A percentile compares a stretch with the other conserved stretches of the same genome.
Conservation (phyloP, 2,329 filamentous ascomycete genomes). For the Achaetomium macrosporum region DNA sequence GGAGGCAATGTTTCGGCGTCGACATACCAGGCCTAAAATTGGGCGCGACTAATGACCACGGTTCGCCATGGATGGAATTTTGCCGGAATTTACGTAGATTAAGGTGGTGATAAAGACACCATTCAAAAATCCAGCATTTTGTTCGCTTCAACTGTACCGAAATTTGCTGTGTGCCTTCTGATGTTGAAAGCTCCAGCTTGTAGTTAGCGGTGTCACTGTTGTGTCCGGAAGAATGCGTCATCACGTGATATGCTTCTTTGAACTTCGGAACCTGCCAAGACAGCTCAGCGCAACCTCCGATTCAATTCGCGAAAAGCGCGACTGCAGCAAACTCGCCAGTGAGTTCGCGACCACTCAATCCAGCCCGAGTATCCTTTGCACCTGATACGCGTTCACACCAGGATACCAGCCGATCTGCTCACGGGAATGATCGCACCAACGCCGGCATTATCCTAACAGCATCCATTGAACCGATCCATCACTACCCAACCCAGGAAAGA, state of each 20-base stretch:
- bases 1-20: constrained; percentile 96
- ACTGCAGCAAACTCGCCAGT: constrained; percentile 10
- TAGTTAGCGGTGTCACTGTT: background rate
- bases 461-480: background rate
- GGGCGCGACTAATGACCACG: constrained; percentile 11
- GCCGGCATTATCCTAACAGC: background rate
- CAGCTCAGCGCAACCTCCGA: no score
- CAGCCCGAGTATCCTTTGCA: no score
- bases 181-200: background rate
- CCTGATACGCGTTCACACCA: background rate
- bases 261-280: no score
- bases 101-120: constrained; percentile 7
- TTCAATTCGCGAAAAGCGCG: constrained; percentile 18
- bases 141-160: background rate
- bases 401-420: background rate
- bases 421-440: background rate
- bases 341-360: constrained; percentile 6
- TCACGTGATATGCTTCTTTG: no score
- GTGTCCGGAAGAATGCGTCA: background rate
- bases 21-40: constrained; percentile 85
- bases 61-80: background rate
- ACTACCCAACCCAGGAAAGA: constrained; percentile 4
- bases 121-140: background rate
- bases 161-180: background rate
- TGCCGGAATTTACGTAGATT: constrained; percentile 4